A percentile compares a stretch with the other conserved stretches of the same genome.
phyloP scores from a whole-genome alignment of 805 yeast species.

The fission yeast (Schizosaccharomyces pombe) region DNA sequence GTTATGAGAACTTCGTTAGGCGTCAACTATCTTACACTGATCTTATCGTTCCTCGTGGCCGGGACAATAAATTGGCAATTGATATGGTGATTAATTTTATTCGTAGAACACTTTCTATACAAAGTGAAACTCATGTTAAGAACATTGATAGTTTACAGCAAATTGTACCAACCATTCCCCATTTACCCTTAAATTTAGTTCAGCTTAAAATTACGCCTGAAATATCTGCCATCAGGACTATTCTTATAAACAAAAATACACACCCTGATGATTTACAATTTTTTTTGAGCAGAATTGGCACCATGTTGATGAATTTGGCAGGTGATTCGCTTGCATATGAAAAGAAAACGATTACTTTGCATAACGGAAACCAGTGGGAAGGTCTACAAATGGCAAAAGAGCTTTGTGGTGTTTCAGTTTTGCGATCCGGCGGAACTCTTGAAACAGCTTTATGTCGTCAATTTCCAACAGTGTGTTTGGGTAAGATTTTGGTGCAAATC shows the following conservation, averaged over 20 bases:
- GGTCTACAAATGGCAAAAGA: conserved; percentile 15
- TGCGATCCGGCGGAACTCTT: conserved; percentile 79
- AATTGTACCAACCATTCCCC: conserved; percentile 16
- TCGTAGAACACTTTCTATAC: conserved; percentile 38
- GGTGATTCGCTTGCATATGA: conserved; percentile 37
- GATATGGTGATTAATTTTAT: conserved; percentile 53
- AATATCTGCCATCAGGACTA: conserved; percentile 4
- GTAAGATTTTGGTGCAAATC: conserved; percentile 68
- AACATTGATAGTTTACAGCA: conserved; percentile 14
- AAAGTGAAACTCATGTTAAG: conserved; percentile 43
- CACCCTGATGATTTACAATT: not conserved
- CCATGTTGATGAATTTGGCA: conserved; percentile 53
- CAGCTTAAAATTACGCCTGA: conserved; percentile 5
- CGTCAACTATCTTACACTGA: conserved; percentile 68
- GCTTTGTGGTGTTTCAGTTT: conserved; percentile 10
- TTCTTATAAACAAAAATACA: not conserved
- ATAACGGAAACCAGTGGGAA: conserved; percentile 43
- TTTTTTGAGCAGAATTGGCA: conserved; percentile 14
- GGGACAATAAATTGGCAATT: conserved; percentile 61
- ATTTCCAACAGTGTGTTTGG: conserved; percentile 54
- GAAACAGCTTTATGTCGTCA: conserved; percentile 54
- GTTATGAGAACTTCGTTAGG: conserved; percentile 48
- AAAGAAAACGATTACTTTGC: conserved; percentile 47
- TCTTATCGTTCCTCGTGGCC: conserved; percentile 72
- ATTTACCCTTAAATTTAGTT: conserved; percentile 24